These are phyloP conservation scores for Ceratorhiza oryzae-sativae DNA, from an alignment of 1,284 basidiomycete genomes.

Conservation along the genomic window DNA sequence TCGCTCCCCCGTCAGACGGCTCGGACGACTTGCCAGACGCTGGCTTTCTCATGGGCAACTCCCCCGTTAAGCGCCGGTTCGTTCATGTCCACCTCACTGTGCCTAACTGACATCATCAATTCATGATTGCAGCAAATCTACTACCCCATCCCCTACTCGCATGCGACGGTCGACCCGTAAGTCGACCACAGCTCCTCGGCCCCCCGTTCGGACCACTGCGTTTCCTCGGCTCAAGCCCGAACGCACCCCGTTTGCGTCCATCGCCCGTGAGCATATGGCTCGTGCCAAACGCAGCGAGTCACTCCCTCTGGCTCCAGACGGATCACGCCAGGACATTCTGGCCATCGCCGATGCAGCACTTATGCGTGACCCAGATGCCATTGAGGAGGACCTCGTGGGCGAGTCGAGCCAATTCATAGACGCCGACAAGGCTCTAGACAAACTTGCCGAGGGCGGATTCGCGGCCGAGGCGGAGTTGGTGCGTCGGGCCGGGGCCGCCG, in stretches of 20 bases:
- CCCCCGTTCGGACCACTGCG: background rate
- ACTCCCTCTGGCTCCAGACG: conserved; percentile 21
- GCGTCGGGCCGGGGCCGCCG: background rate
- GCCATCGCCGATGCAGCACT: conserved; percentile 22
- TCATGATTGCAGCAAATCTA: conserved; percentile 7
- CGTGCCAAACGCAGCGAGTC: conserved; percentile 20
- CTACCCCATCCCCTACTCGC: conserved; percentile 11
- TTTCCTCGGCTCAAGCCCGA: conserved; percentile 3
- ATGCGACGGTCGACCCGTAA: conserved; percentile 8
- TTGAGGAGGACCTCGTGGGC: conserved; percentile 1
- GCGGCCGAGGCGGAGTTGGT: conserved; percentile 22
- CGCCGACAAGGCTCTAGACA: conserved; percentile 8
- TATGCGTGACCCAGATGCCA: conserved; percentile 28
- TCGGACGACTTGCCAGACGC: conserved; percentile 29
- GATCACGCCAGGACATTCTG: conserved; percentile 8
- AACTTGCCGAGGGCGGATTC: conserved; percentile 27
- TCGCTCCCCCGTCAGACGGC: conserved; percentile 1
- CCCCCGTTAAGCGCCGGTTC: conserved; percentile 27
- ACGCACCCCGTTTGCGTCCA: conserved; percentile 14
- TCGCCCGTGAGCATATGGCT: background rate
- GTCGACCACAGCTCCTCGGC: background rate
- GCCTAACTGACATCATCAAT: background rate
- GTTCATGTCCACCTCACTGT: background rate
- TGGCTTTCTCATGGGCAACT: conserved; percentile 24
- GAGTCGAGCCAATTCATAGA: conserved; percentile 4